A percentile compares a stretch with the other conserved stretches of the same genome.
Conservation (phyloP, 768 basidiomycete species). For the Phylloporus arenicola region DNA sequence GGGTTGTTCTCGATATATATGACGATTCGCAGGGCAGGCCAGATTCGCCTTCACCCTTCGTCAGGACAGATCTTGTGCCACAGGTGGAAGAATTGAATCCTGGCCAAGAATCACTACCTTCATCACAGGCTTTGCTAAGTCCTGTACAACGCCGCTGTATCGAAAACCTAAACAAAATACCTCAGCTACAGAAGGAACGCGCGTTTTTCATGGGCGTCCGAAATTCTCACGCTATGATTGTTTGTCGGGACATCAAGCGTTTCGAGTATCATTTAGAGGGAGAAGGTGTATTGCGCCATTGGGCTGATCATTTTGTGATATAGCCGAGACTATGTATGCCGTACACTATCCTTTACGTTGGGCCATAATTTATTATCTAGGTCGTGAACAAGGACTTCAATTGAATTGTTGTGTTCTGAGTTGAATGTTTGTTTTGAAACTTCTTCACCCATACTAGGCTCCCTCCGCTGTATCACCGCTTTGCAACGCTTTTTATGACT, state of each 20-base stretch:
- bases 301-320: conserved; percentile 58
- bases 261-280: conserved; percentile 57
- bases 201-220: conserved; percentile 54
- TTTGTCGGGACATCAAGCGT: conserved; percentile 60
- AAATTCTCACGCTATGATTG: conserved; percentile 69
- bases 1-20: conserved; percentile 54
- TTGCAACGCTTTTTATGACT: neutral
- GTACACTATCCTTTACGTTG: neutral
- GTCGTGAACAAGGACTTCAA: neutral
- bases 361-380: neutral
- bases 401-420: neutral
- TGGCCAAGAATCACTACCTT: conserved; percentile 3
- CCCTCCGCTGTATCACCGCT: conserved; percentile 1
- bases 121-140: conserved; percentile 45
- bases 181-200: conserved; percentile 61
- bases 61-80: neutral
- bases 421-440: no score
- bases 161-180: conserved; percentile 59
- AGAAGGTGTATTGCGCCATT: conserved; percentile 63
- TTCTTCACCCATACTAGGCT: no score
- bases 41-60: conserved; percentile 8
- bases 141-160: conserved; percentile 54
- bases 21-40: conserved; percentile 37
- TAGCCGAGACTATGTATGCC: conserved; percentile 15
- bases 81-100: neutral